These are phyloP conservation scores for Panicum virgatum DNA, from an alignment of 202 grass and related monocot genomes.

Conservation along the genomic window DNA sequence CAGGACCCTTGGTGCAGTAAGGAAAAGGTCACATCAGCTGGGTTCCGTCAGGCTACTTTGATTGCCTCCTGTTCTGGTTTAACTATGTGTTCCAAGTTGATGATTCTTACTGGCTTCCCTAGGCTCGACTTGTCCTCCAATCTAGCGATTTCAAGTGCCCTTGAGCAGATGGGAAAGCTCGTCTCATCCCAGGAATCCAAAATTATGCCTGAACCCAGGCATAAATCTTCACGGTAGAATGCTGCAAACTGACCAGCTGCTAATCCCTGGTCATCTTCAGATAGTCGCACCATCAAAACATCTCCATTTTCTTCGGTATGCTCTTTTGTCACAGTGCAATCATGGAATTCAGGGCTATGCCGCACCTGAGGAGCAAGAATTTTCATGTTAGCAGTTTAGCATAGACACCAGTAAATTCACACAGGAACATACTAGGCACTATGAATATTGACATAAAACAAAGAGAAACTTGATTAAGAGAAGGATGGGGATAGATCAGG, in stretches of 20 bases:
- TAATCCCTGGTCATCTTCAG: slow-evolving; percentile 91
- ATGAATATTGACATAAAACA: not conserved
- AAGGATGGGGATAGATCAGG: not conserved
- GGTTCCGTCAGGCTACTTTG: slow-evolving; percentile 38
- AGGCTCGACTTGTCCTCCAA: slow-evolving; percentile 83
- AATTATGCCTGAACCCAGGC: slow-evolving; percentile 89
- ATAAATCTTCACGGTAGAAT: slow-evolving; percentile 61
- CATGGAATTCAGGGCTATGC: slow-evolving; percentile 80
- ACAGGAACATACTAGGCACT: not conserved
- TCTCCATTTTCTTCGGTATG: slow-evolving; percentile 45
- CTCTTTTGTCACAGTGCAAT: slow-evolving; percentile 53
- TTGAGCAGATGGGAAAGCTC: slow-evolving; percentile 72
- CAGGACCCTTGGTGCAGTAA: no score
- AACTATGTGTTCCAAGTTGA: slow-evolving; percentile 61
- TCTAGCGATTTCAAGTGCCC: slow-evolving; percentile 64
- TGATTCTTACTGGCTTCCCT: slow-evolving; percentile 84
- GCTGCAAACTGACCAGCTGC: slow-evolving; percentile 94
- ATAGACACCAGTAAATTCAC: not conserved
- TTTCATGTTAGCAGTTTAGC: slow-evolving; percentile 27
- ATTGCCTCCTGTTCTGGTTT: slow-evolving; percentile 20
- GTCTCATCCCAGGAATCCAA: slow-evolving; percentile 69
- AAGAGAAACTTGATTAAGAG: not conserved
- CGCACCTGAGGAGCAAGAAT: slow-evolving; percentile 54
- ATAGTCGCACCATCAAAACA: slow-evolving; percentile 59
- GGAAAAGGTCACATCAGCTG: no score